Conservation (phyloP, 2,329 filamentous ascomycete species). For the Chaetomium globosum region DNA sequence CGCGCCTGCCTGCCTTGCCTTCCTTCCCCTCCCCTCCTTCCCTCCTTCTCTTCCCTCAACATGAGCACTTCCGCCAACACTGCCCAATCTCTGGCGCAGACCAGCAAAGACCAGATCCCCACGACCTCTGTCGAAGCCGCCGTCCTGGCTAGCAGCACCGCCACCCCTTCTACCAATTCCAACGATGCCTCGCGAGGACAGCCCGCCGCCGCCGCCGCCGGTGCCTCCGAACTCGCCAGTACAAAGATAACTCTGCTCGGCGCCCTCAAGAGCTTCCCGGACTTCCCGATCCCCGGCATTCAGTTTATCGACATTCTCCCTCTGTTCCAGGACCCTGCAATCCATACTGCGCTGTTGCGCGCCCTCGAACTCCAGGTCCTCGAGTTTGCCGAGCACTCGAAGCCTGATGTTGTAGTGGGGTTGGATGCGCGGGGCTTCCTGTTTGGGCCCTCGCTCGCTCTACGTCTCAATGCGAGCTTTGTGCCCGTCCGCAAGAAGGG, state of each 20-base stretch:
- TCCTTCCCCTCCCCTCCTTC: constrained; percentile 36
- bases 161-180: constrained; percentile 26
- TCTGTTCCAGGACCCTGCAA: constrained; percentile 76
- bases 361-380: constrained; percentile 83
- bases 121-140: constrained; percentile 43
- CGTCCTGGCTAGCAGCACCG: constrained; percentile 28
- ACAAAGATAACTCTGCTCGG: constrained; percentile 70
- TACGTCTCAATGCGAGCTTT: constrained; percentile 81
- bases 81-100: constrained; percentile 34
- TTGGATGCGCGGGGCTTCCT: constrained; percentile 94
- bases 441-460: constrained; percentile 86
- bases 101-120: constrained; percentile 37
- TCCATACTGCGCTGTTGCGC: constrained; percentile 76
- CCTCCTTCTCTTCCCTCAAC: constrained; percentile 41
- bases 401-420: constrained; percentile 88
- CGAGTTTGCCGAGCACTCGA: constrained; percentile 52
- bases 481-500: constrained; percentile 93
- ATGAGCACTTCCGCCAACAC: constrained; percentile 42
- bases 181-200: constrained; percentile 65
- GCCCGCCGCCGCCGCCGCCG: constrained; percentile 63
- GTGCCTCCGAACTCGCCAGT: constrained; percentile 67
- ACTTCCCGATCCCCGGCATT: constrained; percentile 91
- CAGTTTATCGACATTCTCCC: constrained; percentile 98
- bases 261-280: constrained; percentile 80
- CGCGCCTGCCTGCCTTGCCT: constrained; percentile 38